These are phyloP conservation scores for Suillus occidentalis DNA, from an alignment of 768 basidiomycete species.

Conservation along the genomic window DNA sequence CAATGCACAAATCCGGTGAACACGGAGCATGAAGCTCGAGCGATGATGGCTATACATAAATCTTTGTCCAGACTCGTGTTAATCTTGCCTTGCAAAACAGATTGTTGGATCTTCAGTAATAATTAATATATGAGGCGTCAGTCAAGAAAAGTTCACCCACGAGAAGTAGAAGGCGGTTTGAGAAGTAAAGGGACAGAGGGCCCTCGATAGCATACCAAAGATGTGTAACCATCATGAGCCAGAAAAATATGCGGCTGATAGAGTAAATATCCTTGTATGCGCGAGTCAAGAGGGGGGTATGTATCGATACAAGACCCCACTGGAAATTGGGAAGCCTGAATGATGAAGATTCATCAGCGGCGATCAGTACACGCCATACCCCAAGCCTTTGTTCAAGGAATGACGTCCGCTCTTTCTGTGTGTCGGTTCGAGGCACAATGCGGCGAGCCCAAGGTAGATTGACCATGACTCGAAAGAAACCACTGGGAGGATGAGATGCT, in stretches of 20 bases:
- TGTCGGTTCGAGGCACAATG: neutral
- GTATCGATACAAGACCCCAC: conserved; percentile 6
- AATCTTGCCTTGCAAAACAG: conserved; percentile 8
- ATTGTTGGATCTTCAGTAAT: conserved; percentile 21
- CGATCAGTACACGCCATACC: conserved; percentile 25
- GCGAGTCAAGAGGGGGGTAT: conserved; percentile 13
- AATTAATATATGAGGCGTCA: neutral
- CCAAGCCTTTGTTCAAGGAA: conserved; percentile 19
- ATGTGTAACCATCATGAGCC: conserved; percentile 7
- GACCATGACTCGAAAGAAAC: neutral
- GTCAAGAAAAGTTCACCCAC: conserved; percentile 11
- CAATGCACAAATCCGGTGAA: conserved; percentile 18
- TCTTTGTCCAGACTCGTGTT: neutral
- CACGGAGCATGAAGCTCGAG: conserved; percentile 16
- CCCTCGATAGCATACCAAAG: conserved; percentile 22
- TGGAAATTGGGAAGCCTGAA: conserved; percentile 11
- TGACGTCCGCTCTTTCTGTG: conserved; percentile 1
- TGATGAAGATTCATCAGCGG: conserved; percentile 7
- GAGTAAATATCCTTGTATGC: conserved; percentile 23
- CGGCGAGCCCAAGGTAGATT: neutral
- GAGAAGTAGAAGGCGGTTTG: conserved; percentile 21
- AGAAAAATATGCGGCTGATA: conserved; percentile 22
- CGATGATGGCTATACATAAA: conserved; percentile 15
- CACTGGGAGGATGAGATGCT: neutral
- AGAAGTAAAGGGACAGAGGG: conserved; percentile 22